Conservation (phyloP, 257 asterid species). For the Echites panduratus region DNA sequence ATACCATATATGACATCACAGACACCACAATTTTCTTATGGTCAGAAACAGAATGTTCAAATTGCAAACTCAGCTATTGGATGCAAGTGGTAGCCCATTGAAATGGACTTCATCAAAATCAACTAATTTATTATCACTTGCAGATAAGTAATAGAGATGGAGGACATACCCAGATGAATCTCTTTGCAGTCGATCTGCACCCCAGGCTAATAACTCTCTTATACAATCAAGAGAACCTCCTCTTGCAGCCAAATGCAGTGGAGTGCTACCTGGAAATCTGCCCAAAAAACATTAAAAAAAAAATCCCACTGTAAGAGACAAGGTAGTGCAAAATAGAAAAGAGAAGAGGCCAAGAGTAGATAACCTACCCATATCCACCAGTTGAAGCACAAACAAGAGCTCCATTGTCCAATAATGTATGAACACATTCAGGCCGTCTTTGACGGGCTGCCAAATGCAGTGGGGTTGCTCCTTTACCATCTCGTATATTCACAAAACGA, state of each 20-base stretch:
- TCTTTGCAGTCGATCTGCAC: constrained; percentile 80
- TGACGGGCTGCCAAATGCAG: constrained; percentile 93
- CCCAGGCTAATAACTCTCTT: constrained; percentile 90
- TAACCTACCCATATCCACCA: constrained; percentile 59
- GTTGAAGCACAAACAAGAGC: constrained; percentile 88
- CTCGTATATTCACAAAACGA: constrained; percentile 86
- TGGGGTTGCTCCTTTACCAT: constrained; percentile 93
- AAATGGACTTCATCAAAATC: background rate
- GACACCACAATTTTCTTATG: background rate
- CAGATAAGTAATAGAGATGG: background rate
- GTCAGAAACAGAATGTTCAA: background rate
- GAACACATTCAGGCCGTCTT: constrained; percentile 66
- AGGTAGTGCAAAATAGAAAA: background rate
- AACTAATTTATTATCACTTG: background rate
- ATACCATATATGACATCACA: background rate
- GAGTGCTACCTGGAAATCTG: constrained; percentile 85
- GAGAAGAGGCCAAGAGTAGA: background rate
- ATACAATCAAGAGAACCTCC: constrained; percentile 92
- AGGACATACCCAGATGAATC: constrained; percentile 85
- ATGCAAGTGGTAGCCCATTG: background rate
- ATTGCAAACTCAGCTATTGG: background rate
- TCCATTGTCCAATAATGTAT: constrained; percentile 63
- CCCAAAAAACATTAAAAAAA: constrained; percentile 5
- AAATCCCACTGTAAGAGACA: constrained; percentile 1
- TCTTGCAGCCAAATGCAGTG: constrained; percentile 99